Base-by-base conservation (phyloP, 176 grass and related monocot species). In the Carex scoparia region DNA sequence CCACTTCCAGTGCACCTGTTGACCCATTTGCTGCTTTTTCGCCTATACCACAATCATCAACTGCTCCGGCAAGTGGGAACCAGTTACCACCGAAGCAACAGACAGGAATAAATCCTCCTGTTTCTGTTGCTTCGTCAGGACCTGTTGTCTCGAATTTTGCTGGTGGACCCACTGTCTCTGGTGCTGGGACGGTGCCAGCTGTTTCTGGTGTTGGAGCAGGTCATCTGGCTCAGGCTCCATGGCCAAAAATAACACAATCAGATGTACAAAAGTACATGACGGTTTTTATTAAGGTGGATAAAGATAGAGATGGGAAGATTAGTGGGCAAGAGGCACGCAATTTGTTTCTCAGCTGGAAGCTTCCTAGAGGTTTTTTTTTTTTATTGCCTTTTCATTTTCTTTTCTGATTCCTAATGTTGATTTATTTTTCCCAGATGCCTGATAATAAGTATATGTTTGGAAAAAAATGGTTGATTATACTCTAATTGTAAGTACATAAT, bases 311-410 rank as follows among this genome's bases (percentile, higher is more conserved):
- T 91, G 97, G 97, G 16, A 99, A 95, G 84, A 99, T 99, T 79
- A 90, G 85, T 58, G 97, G 97, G 78, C 91, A 91, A 88, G 91
- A 99, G 84, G 97, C 97, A 84, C 92, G 88, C 38, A 99, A 95
- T 92, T 88, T 99, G 70, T 99, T 99, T 84, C 90, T 99, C 65
- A 99, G 97, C 89, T 99, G 97, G 97, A 92, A 90, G 88, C 86
- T 99, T 64, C 90, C 93, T 65, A 99, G 97, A 99, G 97, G 97
- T 99, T 90, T 48, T 38, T 82, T 56, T 48, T 59, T 61, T 57
- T 9, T 37, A 60, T 61, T 84, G 53, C 27, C 19, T 88, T 84
- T 84, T 18, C 79, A 42, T 53, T 83, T 71, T 54, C 28, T 65
- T 31, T 30, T 75, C 71, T 28, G 23, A 75, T 27, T 75, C 28